Evolutionary conservation across 345 rosid genomes (phyloP).

Genomic region (Heritiera fomes): DNA sequence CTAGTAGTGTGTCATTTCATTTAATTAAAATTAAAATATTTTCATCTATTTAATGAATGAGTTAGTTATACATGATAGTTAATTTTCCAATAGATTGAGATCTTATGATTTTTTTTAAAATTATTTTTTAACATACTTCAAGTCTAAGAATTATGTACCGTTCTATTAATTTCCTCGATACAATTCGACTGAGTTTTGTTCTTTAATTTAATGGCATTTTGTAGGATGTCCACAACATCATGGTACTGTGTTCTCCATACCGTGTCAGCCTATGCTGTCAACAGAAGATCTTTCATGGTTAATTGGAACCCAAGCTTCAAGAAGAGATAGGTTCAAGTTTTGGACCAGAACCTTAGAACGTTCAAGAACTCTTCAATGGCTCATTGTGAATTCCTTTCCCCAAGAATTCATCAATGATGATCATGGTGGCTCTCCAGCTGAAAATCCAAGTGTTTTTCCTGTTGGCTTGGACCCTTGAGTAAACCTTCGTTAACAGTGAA

Average conservation of each 20-base stretch:
- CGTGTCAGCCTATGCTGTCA: no score
- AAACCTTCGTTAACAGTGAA: constrained; percentile 28
- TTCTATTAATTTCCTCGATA: no score
- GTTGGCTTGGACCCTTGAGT: constrained; percentile 45
- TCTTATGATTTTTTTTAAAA: no score
- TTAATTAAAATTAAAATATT: no score
- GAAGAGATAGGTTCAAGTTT: constrained; percentile 62
- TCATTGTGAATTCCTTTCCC: constrained; percentile 63
- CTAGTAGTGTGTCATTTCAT: no score
- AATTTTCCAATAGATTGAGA: no score
- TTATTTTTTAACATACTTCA: no score
- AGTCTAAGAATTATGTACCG: no score
- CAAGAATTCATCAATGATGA: constrained; percentile 31
- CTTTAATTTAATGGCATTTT: not conserved
- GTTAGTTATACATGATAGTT: no score
- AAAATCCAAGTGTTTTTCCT: constrained; percentile 35
- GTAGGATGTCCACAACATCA: constrained; percentile 52
- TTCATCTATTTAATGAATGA: no score
- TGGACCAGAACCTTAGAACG: constrained; percentile 67
- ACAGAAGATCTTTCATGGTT: constrained; percentile 57
- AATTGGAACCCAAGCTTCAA: constrained; percentile 57
- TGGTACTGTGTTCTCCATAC: constrained; percentile 22
- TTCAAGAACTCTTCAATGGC: constrained; percentile 52
- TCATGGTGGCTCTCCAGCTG: not conserved
- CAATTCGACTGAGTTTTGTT: no score